Base-by-base conservation (phyloP, 768 basidiomycete species). In the Rhizopogon roseolus region DNA sequence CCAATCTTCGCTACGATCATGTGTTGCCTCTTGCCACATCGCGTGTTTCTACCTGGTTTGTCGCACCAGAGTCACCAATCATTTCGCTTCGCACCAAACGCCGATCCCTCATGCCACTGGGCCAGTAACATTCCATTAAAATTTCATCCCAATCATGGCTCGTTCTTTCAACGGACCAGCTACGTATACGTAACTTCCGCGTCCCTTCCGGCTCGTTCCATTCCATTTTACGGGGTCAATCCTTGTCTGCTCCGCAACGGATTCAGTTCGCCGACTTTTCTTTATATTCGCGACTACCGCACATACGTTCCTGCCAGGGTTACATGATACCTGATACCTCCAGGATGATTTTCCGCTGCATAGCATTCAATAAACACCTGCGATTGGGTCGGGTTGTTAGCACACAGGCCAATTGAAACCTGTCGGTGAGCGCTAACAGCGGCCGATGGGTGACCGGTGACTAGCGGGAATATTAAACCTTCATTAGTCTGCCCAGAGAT, bases 191-290 rank as follows among this genome's bases (percentile, higher is more conserved):
- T 45, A 19, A 32, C 22, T 27, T 48, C 17, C 11, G 29, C 14
- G 14, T 22, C 29, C 14, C 32, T 37, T 17, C n/a, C 36, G 19
- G 11, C 11, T 61, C 59, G 63, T 62, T 64, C 59, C 54, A 55
- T 54, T 55, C 61, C 22, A 43, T 43, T 27, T 65, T 55, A 61
- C 65, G 61, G 56, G 41, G 42, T 67, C 63, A 61, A 67, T 69
- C 66, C 59, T 66, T 57, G 54, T 58, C 52, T 16, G 67, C 61
- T 68, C 65, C 65, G 62, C 67, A 57, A 59, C 52, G 41, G 52
- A 44, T 44, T 44, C n/a, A 44, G 9, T 44, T 43, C 42, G 27
- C 42, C 9, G 16, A 43, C 27, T 39, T 8, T 14, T n/a, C 38
- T 8, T 11, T 28, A n/a, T 27, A 43, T 14, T 43, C 27, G 41